A percentile compares a stretch with the other conserved stretches of the same genome.
phyloP scores from a whole-genome alignment of 257 asterid genomes.

The Prunella vulgaris region DNA sequence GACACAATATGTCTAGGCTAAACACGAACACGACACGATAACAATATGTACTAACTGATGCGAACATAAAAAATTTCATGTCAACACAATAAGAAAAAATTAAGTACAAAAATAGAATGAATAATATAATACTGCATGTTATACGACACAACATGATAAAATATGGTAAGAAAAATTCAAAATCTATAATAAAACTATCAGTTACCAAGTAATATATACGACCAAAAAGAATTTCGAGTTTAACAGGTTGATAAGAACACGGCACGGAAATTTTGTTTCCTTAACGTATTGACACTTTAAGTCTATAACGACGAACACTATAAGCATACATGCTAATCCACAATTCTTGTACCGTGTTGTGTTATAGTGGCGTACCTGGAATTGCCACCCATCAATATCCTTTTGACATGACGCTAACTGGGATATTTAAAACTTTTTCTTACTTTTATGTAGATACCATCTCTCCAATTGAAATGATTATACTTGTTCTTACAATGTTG shows the following conservation, averaged over 20 bases:
- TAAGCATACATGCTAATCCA: background rate
- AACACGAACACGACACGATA: too few relatives aligned
- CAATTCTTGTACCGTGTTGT: background rate
- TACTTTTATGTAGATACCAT: slow-evolving; percentile 5
- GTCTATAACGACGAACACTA: background rate
- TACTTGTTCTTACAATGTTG: background rate
- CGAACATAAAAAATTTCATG: too few relatives aligned
- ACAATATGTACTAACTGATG: too few relatives aligned
- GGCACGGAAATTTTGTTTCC: background rate
- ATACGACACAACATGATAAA: too few relatives aligned
- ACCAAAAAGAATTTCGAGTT: background rate
- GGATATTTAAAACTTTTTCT: background rate
- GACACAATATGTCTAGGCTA: too few relatives aligned
- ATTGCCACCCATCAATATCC: background rate
- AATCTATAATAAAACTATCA: background rate
- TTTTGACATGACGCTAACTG: background rate
- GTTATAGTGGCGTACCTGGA: background rate
- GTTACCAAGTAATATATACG: background rate
- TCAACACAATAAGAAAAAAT: background rate
- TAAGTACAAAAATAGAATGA: too few relatives aligned
- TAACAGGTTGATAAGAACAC: background rate
- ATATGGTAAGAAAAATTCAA: background rate
- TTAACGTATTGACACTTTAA: too few relatives aligned
- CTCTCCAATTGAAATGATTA: slow-evolving; percentile 7
- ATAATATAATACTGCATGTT: background rate